Evolutionary conservation across 257 asterid species (phyloP), one percentile per base, ranked within the genome.

Genomic region (Solanum chiquidenum): DNA sequence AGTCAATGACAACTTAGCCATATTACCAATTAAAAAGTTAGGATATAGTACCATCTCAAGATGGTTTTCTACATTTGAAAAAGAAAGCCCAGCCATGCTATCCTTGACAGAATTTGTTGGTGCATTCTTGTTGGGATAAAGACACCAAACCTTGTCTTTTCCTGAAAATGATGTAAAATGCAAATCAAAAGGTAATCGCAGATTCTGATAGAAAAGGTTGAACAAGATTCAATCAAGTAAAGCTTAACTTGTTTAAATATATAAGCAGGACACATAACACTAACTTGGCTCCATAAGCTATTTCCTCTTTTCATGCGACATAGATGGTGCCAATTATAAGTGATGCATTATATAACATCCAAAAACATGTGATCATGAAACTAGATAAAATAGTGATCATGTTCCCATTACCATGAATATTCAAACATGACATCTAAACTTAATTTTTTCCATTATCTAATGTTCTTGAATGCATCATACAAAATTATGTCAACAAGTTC

Each of bases 41-140:
- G 40, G 86, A 84, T 68, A 25, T 69, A 49, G 88, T 92, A 95
- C 94, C 91, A 29, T 29, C 75, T 80, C 86, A 23, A 72, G 88
- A 68, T 84, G 90, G 88, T 87, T 91, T 66, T 90, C 92, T 49
- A 44, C 87, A 91, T 92, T 89, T 33, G 40, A 29, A 37, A 86
- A 85, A 88, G 91, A 34, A 88, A 89, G 88, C 76, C 87, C 85
- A 86, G 90, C 83, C 87, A 91, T 90, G 80, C 90, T 85, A 84
- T 95, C 98, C 92, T 89, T 90, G 38, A 95, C 93, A 58, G 98
- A 92, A 88, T 89, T 93, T 31, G 98, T 90, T 77, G 85, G 82
- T 18, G 94, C 95, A 83, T 93, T 94, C 91, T 93, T 96, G 91
- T 90, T 94, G 83, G 98, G 98, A 91, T 95, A 97, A 87, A 97